These are phyloP conservation scores for Colletotrichum sidae DNA, from an alignment of 2,329 filamentous ascomycete species.

Conservation along the genomic window DNA sequence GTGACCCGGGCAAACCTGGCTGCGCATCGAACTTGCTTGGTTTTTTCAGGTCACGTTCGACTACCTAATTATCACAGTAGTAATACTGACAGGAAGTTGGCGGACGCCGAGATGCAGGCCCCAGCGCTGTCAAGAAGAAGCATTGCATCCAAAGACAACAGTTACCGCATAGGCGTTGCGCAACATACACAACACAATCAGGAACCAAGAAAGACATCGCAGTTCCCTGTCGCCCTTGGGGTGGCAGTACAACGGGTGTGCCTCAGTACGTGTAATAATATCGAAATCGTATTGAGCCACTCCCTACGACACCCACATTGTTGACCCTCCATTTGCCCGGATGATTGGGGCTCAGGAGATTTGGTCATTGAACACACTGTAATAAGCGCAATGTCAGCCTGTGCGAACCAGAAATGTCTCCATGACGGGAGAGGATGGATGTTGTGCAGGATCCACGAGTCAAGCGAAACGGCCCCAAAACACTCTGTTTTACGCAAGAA, in stretches of 20 bases:
- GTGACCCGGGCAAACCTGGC: conserved; percentile 26
- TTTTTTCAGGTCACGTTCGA: conserved; percentile 16
- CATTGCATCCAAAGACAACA: conserved; percentile 3
- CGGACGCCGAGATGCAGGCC: conserved; percentile 3
- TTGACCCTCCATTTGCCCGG: conserved; percentile 8
- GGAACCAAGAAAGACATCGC: conserved; percentile 14
- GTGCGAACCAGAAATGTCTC: conserved; percentile 10
- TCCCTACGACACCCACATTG: background rate
- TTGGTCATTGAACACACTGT: too few species aligned
- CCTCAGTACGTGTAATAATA: conserved; percentile 3
- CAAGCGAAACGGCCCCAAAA: conserved; percentile 44
- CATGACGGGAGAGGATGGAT: conserved; percentile 39
- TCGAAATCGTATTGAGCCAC: conserved; percentile 13
- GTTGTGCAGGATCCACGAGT: conserved; percentile 51
- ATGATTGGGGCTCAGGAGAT: background rate
- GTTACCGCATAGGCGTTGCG: conserved; percentile 10
- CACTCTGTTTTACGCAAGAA: conserved; percentile 21
- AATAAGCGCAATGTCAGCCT: background rate
- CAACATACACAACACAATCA: conserved; percentile 11
- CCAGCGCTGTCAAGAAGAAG: conserved; percentile 22
- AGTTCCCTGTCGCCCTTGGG: conserved; percentile 29
- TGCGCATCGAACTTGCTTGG: background rate
- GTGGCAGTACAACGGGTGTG: background rate
- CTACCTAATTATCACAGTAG: conserved; percentile 6
- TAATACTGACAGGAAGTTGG: background rate